These are phyloP conservation scores for Russula lepida DNA, from an alignment of 768 basidiomycete genomes.

Conservation along the genomic window DNA sequence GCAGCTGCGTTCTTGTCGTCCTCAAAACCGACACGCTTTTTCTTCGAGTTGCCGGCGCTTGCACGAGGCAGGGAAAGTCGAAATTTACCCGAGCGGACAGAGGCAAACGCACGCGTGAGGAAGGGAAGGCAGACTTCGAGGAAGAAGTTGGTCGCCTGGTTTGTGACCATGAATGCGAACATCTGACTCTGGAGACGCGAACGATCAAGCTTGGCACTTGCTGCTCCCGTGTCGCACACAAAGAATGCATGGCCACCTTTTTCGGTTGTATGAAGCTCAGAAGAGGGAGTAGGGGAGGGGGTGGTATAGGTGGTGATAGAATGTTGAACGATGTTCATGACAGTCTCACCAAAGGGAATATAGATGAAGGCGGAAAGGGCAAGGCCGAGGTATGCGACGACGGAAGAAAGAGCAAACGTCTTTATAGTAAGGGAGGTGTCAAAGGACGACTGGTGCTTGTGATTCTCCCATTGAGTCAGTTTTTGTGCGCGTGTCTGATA, in stretches of 20 bases:
- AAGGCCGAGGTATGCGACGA: slow-evolving; percentile 90
- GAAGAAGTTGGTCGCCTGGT: slow-evolving; percentile 73
- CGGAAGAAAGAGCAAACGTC: slow-evolving; percentile 78
- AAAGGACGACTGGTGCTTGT: slow-evolving; percentile 69
- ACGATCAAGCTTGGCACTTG: slow-evolving; percentile 53
- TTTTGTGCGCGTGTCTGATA: slow-evolving; percentile 61
- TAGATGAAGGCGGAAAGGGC: slow-evolving; percentile 92
- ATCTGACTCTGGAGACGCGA: slow-evolving; percentile 79
- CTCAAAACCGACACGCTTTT: slow-evolving; percentile 68
- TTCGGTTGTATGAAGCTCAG: slow-evolving; percentile 23
- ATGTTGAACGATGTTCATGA: slow-evolving; percentile 50
- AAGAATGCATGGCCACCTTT: not conserved
- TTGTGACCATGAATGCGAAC: slow-evolving; percentile 88
- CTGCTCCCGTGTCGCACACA: slow-evolving; percentile 22
- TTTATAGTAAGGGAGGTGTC: slow-evolving; percentile 80
- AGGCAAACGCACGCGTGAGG: slow-evolving; percentile 49
- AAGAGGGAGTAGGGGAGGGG: slow-evolving; percentile 14
- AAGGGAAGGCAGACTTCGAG: slow-evolving; percentile 78
- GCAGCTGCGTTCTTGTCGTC: slow-evolving; percentile 50
- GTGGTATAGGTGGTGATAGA: slow-evolving; percentile 21
- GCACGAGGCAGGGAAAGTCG: slow-evolving; percentile 16
- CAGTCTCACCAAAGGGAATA: slow-evolving; percentile 82
- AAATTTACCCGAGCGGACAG: slow-evolving; percentile 35
- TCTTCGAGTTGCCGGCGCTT: slow-evolving; percentile 29
- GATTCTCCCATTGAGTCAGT: slow-evolving; percentile 89